Percentiles rank a stretch among this genome's conserved stretches.
These are phyloP conservation scores for Seiridium unicorne DNA, from an alignment of 2,329 filamentous ascomycete genomes.

Conservation along the genomic window DNA sequence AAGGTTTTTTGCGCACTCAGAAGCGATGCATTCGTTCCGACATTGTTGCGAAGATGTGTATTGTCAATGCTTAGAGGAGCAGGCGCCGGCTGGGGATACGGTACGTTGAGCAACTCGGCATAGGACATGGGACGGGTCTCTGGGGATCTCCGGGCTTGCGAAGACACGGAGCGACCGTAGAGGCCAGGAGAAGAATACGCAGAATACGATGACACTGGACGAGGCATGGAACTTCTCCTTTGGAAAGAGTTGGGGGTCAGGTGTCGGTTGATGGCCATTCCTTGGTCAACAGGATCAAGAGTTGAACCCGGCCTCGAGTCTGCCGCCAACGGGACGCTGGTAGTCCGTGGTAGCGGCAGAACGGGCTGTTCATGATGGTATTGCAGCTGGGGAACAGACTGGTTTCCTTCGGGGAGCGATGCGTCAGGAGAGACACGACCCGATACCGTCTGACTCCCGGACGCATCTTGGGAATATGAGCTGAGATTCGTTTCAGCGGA, in stretches of 20 bases:
- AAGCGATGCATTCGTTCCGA: slow-evolving; percentile 88
- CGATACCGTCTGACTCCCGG: slow-evolving; percentile 37
- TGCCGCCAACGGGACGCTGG: slow-evolving; percentile 39
- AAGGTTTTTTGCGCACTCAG: slow-evolving; percentile 90
- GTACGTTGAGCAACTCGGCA: slow-evolving; percentile 61
- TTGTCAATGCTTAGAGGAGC: slow-evolving; percentile 75
- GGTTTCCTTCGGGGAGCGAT: slow-evolving; percentile 41
- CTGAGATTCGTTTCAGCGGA: slow-evolving; percentile 56
- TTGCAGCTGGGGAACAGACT: slow-evolving; percentile 56
- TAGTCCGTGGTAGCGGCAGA: slow-evolving; percentile 35
- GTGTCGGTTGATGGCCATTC: slow-evolving; percentile 55
- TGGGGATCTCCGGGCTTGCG: slow-evolving; percentile 53
- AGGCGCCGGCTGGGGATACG: slow-evolving; percentile 76
- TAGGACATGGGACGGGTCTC: slow-evolving; percentile 54
- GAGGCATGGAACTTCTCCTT: slow-evolving; percentile 57
- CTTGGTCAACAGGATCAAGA: slow-evolving; percentile 51
- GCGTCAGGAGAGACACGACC: slow-evolving; percentile 48
- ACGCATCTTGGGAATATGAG: slow-evolving; percentile 51
- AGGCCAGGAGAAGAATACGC: slow-evolving; percentile 68
- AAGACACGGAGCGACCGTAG: slow-evolving; percentile 46
- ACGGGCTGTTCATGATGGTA: slow-evolving; percentile 53
- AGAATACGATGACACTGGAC: slow-evolving; percentile 77
- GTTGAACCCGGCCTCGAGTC: slow-evolving; percentile 46
- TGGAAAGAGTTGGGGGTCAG: slow-evolving; percentile 58
- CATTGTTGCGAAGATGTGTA: slow-evolving; percentile 70